Evolutionary conservation across 768 basidiomycete genomes (phyloP).

Genomic region (Tubosaeta sp.): DNA sequence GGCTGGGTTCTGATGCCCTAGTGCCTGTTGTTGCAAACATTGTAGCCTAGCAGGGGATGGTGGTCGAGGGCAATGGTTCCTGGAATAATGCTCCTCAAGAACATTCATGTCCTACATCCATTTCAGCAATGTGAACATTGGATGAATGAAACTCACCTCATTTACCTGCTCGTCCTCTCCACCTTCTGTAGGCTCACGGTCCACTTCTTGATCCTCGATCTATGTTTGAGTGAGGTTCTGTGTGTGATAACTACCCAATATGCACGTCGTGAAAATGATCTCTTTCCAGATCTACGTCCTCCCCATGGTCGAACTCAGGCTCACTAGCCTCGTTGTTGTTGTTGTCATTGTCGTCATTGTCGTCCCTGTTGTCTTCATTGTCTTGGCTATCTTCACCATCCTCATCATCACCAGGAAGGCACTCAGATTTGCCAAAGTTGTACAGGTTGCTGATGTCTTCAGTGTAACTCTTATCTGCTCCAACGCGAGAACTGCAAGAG

Average conservation of each 20-base stretch:
- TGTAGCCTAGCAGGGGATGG: background rate
- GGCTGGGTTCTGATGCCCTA: background rate
- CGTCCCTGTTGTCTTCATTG: too few species aligned
- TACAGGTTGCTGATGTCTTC: background rate
- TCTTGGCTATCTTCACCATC: background rate
- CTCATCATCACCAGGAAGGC: background rate
- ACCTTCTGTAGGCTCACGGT: too few species aligned
- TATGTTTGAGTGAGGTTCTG: background rate
- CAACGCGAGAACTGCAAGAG: background rate
- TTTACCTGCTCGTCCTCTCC: background rate
- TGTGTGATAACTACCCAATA: too few species aligned
- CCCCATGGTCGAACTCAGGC: too few species aligned
- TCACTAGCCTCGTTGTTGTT: too few species aligned
- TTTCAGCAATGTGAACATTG: background rate
- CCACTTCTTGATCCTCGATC: too few species aligned
- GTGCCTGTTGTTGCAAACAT: background rate
- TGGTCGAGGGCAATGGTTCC: background rate
- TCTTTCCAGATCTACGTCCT: too few species aligned
- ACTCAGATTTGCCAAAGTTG: background rate
- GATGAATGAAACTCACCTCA: background rate
- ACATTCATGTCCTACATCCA: background rate
- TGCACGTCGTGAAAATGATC: too few species aligned
- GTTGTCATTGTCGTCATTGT: too few species aligned
- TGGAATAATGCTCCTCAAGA: background rate
- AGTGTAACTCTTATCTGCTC: background rate